Conservation (phyloP, 805 yeast species). For the Candida tallmaniae region DNA sequence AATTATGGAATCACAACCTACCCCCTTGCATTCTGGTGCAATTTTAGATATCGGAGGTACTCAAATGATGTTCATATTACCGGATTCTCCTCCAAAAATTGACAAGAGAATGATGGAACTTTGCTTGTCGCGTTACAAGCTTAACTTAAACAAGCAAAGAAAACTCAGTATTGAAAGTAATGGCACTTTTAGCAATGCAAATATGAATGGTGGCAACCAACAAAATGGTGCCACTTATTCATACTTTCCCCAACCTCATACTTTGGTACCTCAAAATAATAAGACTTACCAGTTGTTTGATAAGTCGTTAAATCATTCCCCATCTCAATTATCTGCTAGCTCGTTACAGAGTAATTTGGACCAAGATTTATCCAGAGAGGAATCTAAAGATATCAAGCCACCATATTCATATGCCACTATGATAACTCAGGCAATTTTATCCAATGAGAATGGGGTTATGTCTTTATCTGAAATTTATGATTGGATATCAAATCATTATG, state of each 20-base stretch:
- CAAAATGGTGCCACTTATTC: slow-evolving; percentile 3
- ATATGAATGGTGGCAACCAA: background rate
- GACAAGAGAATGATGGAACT: slow-evolving; percentile 43
- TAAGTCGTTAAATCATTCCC: slow-evolving; percentile 36
- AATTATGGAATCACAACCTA: slow-evolving; percentile 46
- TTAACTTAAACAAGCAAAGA: slow-evolving; percentile 17
- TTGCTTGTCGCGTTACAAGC: slow-evolving; percentile 31
- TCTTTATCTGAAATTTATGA: slow-evolving; percentile 88
- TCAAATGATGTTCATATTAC: slow-evolving; percentile 97
- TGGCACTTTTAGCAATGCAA: background rate
- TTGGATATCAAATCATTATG: slow-evolving; percentile 84
- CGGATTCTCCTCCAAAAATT: slow-evolving; percentile 77
- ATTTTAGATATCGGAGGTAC: slow-evolving; percentile 94
- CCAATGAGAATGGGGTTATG: slow-evolving; percentile 82
- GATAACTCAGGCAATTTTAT: slow-evolving; percentile 95
- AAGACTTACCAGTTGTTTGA: slow-evolving; percentile 55
- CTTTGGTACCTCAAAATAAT: slow-evolving; percentile 16
- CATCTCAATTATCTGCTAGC: slow-evolving; percentile 35
- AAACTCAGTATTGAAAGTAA: slow-evolving; percentile 11
- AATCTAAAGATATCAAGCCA: slow-evolving; percentile 89
- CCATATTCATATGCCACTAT: slow-evolving; percentile 96
- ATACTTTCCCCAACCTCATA: slow-evolving; percentile 16
- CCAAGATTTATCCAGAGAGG: slow-evolving; percentile 80
- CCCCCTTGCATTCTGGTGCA: slow-evolving; percentile 78
- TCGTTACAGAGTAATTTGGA: slow-evolving; percentile 43